A percentile compares a stretch with the other conserved stretches of the same genome.
Conservation (phyloP, 1,139 yeast genomes). For the Trichomonascaceae sp. region DNA sequence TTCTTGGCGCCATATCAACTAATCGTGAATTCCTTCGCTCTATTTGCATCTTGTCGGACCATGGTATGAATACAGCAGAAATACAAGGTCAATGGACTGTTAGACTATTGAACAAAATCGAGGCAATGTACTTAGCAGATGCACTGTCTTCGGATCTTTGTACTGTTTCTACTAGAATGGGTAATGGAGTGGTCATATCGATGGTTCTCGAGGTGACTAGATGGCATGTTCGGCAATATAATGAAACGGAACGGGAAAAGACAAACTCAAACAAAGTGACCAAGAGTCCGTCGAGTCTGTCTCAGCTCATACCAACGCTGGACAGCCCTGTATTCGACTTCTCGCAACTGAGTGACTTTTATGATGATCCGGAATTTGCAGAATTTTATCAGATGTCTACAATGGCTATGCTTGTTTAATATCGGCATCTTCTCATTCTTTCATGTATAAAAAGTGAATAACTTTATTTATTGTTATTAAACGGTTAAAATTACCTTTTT, state of each 20-base stretch:
- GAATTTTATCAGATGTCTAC: slow-evolving; percentile 1
- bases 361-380: slow-evolving; percentile 6
- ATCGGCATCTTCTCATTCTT: not conserved
- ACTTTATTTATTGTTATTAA: not conserved
- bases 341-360: slow-evolving; percentile 4
- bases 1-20: slow-evolving; percentile 12
- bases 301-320: not conserved
- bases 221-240: slow-evolving; percentile 1
- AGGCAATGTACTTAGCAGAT: slow-evolving; percentile 11
- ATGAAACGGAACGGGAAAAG: not conserved
- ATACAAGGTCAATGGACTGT: slow-evolving; percentile 1
- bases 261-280: not conserved
- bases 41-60: not conserved
- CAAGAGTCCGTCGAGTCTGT: not conserved
- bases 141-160: slow-evolving; percentile 11
- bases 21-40: slow-evolving; percentile 6
- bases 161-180: slow-evolving; percentile 12
- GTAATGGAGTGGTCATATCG: slow-evolving; percentile 13
- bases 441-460: not conserved
- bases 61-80: not conserved
- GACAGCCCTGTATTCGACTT: not conserved
- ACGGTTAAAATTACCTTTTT: not conserved
- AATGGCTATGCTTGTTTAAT: not conserved
- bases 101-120: not conserved
- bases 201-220: slow-evolving; percentile 8